These are phyloP conservation scores for Globisporangium spinosum DNA, from an alignment of 352 stramenopile genomes.

Conservation along the genomic window DNA sequence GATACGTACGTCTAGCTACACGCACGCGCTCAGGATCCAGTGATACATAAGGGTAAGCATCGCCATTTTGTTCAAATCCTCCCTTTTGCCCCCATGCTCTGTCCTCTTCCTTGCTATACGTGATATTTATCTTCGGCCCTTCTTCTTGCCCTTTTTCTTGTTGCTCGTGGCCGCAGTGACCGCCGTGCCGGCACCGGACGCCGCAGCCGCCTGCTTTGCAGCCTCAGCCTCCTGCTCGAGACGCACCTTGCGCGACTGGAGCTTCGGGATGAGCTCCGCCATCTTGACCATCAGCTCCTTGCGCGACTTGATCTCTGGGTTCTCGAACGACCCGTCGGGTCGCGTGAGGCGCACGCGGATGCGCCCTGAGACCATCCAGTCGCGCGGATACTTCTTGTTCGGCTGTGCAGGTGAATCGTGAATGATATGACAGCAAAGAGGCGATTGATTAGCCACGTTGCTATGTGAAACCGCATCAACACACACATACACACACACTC, in stretches of 20 bases:
- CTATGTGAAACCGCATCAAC: neutral
- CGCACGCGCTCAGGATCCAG: neutral
- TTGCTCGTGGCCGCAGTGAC: constrained; percentile 31
- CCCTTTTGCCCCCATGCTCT: neutral
- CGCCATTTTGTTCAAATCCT: neutral
- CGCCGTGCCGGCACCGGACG: constrained; percentile 26
- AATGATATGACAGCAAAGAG: too few species aligned
- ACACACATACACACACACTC: neutral
- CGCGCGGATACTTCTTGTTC: constrained; percentile 78
- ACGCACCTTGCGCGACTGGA: constrained; percentile 74
- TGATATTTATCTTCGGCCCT: constrained; percentile 71
- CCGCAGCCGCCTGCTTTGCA: constrained; percentile 36
- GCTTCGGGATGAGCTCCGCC: constrained; percentile 81
- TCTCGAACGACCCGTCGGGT: constrained; percentile 55
- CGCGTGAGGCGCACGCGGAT: constrained; percentile 69
- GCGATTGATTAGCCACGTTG: neutral
- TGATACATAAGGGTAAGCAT: neutral
- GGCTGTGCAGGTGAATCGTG: constrained; percentile 21
- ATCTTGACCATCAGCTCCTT: constrained; percentile 73
- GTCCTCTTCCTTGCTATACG: neutral
- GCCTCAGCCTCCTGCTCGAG: constrained; percentile 70
- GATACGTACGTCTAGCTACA: neutral
- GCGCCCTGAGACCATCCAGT: constrained; percentile 69
- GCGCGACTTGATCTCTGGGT: constrained; percentile 63
- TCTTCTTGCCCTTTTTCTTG: constrained; percentile 89